Evolutionary conservation across 2,329 filamentous ascomycete species (phyloP), one percentile per base, ranked within the genome.

Genomic region (Fusarium phyllophilum): DNA sequence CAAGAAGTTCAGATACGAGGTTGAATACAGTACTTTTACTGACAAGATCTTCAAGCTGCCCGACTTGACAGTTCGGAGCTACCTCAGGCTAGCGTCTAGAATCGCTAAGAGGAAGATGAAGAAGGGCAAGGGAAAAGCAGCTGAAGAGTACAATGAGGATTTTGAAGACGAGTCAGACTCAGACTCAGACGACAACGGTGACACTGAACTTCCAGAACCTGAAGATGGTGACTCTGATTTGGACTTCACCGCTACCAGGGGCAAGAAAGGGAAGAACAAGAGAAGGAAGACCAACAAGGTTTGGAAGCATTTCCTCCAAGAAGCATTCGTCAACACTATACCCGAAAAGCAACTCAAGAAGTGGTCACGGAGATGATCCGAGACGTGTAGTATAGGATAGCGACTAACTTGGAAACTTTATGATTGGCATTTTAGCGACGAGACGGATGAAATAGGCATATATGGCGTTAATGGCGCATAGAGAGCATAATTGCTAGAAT

Each of bases 1-100:
- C 8, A 89, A 85, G 48, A 83, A 89, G 39, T 94, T 98, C 81
- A 80, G 86, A 22, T 98, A 90, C 79, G 88, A 97, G 79, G 86
- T 97, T 55, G 94, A 97, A 81, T 99, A 99, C 81, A 91, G 91
- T 80, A 98, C 95, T 0, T 92, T 90, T 62, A 88, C 91, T 29
- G 95, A 98, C 80, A 84, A 90, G 66, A 82, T 92, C 3, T 98
- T 95, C 80, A 88, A 89, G 69, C 83, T 98, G 76, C 86, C 89
- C 48, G 96, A 98, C 82, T 84, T 99, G 81, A 98, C 96, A 1
- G 93, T 98, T 59, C 88, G 89, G 71, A 97, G 91, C 80, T 93
- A 93, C 80, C 85, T 98, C 49, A 88, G 93, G 69, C 87, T 98
- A 54, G 96, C 96, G 17, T 89, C 92, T 72, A 88, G 92, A 62